Percentiles rank a stretch among this genome's conserved stretches.
These are phyloP conservation scores for Colletotrichum paranaense DNA, from an alignment of 2,329 filamentous ascomycete genomes.

Conservation along the genomic window DNA sequence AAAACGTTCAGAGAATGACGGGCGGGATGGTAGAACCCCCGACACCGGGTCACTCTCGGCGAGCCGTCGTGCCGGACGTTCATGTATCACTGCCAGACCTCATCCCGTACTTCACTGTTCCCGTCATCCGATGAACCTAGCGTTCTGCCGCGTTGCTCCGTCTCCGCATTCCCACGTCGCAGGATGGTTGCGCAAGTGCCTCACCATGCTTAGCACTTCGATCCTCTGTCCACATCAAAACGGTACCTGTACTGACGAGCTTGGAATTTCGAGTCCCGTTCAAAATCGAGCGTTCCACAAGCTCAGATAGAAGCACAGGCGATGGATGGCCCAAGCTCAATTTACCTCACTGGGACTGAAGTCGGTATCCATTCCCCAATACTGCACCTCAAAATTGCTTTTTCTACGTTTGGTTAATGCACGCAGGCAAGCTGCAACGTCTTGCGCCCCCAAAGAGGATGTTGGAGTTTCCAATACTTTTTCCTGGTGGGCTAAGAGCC, in stretches of 20 bases:
- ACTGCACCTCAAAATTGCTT: slow-evolving; percentile 11
- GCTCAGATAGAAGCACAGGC: not conserved
- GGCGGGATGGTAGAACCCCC: not conserved
- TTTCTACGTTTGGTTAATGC: slow-evolving; percentile 1
- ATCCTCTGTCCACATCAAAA: not conserved
- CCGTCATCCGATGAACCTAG: slow-evolving; percentile 18
- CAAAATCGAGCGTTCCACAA: not conserved
- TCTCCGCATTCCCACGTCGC: slow-evolving; percentile 21
- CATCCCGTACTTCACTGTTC: slow-evolving; percentile 1
- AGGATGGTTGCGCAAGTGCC: slow-evolving; percentile 31
- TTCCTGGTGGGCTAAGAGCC: not conserved
- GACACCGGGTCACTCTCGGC: slow-evolving; percentile 5
- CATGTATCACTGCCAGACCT: slow-evolving; percentile 1
- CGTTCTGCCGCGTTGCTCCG: not conserved
- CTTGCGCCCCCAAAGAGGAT: not conserved
- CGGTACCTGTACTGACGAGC: not conserved
- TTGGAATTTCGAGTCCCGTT: not conserved
- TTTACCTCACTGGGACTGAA: slow-evolving; percentile 6
- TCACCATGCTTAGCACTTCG: slow-evolving; percentile 17
- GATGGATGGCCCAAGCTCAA: slow-evolving; percentile 6
- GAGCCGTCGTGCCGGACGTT: slow-evolving; percentile 8
- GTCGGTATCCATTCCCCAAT: slow-evolving; percentile 7
- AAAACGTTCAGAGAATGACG: not conserved
- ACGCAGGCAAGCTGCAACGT: slow-evolving; percentile 13
- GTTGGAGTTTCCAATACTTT: not conserved